Conservation (phyloP, 345 rosid species). For the Raphanus sativus region DNA sequence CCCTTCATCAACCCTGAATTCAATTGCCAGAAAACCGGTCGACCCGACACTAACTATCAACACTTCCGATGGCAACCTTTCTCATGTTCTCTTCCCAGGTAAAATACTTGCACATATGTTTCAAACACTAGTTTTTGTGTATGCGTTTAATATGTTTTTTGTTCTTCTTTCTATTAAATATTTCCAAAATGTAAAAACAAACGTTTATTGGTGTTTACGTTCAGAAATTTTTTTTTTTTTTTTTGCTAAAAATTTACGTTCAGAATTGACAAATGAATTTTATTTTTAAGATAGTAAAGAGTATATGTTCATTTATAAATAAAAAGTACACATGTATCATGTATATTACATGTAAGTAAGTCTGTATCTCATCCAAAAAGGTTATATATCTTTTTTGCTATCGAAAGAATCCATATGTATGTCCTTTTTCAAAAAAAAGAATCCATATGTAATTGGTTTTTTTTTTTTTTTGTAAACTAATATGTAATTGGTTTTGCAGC, state of each 20-base stretch:
- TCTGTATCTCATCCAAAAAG: not conserved
- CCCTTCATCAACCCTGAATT: conserved; percentile 68
- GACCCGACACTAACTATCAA: conserved; percentile 67
- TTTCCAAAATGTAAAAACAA: not conserved
- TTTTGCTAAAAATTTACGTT: too few species aligned
- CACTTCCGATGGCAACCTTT: conserved; percentile 79
- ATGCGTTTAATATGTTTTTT: not conserved
- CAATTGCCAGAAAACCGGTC: conserved; percentile 74
- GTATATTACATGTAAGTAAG: not conserved
- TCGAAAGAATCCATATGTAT: not conserved
- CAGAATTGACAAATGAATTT: too few species aligned
- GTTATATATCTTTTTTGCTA: not conserved
- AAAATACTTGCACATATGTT: conserved; percentile 7
- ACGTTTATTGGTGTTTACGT: not conserved
- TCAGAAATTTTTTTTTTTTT: too few species aligned
- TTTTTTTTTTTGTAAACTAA: too few species aligned
- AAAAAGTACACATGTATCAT: not conserved
- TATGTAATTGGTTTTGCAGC: not conserved
- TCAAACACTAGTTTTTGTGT: not conserved
- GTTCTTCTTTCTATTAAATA: not conserved
- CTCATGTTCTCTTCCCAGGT: conserved; percentile 68
- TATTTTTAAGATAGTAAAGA: too few species aligned
- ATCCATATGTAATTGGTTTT: not conserved
- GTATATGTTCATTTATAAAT: too few species aligned
- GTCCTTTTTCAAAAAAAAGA: not conserved